A percentile compares a stretch with the other conserved stretches of the same genome.
Conservation (phyloP, 371 early-diverging fungal species). For the Lichtheimia ornata region DNA sequence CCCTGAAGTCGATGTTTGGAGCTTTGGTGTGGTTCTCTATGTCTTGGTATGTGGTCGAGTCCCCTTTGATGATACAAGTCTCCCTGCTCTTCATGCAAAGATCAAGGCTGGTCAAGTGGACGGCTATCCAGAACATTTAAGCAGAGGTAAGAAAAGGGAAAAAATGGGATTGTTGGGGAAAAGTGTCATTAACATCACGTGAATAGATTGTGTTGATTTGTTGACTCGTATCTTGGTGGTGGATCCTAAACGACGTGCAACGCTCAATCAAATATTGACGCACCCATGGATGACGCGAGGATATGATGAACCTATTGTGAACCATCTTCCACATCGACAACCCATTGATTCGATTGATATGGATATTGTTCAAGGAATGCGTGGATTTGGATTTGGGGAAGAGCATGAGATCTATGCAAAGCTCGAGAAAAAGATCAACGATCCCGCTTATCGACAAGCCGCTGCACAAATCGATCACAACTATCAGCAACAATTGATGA, state of each 20-base stretch:
- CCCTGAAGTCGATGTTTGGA: conserved; percentile 91
- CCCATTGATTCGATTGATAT: conserved; percentile 34
- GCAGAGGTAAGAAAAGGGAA: conserved; percentile 28
- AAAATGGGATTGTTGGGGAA: background rate
- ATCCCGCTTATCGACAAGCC: conserved; percentile 31
- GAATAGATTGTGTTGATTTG: conserved; percentile 63
- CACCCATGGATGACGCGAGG: conserved; percentile 78
- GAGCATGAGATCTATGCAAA: conserved; percentile 27
- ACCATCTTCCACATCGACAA: conserved; percentile 36
- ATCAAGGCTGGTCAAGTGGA: conserved; percentile 58
- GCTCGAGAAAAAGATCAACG: conserved; percentile 28
- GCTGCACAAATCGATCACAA: conserved; percentile 28
- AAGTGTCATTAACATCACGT: background rate
- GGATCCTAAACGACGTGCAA: conserved; percentile 59
- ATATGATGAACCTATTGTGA: conserved; percentile 46
- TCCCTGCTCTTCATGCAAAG: conserved; percentile 65
- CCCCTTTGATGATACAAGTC: conserved; percentile 81
- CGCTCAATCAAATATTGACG: conserved; percentile 52
- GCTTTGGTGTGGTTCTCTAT: conserved; percentile 86
- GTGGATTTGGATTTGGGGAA: conserved; percentile 42
- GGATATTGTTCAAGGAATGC: conserved; percentile 42
- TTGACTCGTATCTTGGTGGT: conserved; percentile 68
- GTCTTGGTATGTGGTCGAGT: conserved; percentile 81
- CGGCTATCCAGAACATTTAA: conserved; percentile 42
- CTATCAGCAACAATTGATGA: conserved; percentile 19